phyloP scores from a whole-genome alignment of 768 basidiomycete genomes.

The Rhodotorula kratochvilovae region DNA sequence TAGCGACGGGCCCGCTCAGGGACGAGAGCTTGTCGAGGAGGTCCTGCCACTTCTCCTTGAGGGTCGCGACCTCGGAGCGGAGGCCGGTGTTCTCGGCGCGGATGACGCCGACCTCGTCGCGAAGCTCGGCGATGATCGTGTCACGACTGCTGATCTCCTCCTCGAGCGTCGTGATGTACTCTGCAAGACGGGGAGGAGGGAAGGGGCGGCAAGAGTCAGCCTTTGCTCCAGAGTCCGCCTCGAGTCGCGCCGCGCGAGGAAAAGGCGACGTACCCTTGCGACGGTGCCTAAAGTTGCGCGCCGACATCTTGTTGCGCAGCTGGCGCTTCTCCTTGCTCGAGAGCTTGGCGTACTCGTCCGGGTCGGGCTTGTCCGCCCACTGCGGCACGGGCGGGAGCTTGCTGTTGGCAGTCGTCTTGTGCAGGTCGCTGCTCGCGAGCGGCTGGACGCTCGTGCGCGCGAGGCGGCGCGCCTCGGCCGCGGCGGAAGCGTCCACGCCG shows the following conservation, averaged over 20 bases:
- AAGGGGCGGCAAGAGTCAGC: no score
- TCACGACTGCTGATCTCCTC: slow-evolving; percentile 89
- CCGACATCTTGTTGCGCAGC: slow-evolving; percentile 87
- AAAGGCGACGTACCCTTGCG: slow-evolving; percentile 44
- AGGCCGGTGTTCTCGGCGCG: slow-evolving; percentile 31
- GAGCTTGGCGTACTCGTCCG: slow-evolving; percentile 94
- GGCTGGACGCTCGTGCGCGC: slow-evolving; percentile 23
- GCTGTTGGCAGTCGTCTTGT: slow-evolving; percentile 25
- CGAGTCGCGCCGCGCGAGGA: no score
- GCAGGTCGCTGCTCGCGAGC: slow-evolving; percentile 26
- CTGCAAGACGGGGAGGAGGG: no score
- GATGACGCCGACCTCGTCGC: slow-evolving; percentile 39
- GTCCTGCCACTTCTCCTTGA: slow-evolving; percentile 47
- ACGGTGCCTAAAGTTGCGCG: slow-evolving; percentile 46
- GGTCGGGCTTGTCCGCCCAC: slow-evolving; percentile 59
- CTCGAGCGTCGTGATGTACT: slow-evolving; percentile 92
- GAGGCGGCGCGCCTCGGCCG: slow-evolving; percentile 1
- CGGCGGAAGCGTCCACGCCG: neutral
- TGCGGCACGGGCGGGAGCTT: slow-evolving; percentile 41
- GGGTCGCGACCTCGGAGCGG: slow-evolving; percentile 48
- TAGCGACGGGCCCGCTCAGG: neutral
- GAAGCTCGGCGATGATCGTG: slow-evolving; percentile 58
- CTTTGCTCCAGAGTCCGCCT: no score
- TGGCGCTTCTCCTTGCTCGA: slow-evolving; percentile 93
- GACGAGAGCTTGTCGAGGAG: slow-evolving; percentile 40